phyloP scores from a whole-genome alignment of 148 eudicot species.

The Camellia granthamiana region DNA sequence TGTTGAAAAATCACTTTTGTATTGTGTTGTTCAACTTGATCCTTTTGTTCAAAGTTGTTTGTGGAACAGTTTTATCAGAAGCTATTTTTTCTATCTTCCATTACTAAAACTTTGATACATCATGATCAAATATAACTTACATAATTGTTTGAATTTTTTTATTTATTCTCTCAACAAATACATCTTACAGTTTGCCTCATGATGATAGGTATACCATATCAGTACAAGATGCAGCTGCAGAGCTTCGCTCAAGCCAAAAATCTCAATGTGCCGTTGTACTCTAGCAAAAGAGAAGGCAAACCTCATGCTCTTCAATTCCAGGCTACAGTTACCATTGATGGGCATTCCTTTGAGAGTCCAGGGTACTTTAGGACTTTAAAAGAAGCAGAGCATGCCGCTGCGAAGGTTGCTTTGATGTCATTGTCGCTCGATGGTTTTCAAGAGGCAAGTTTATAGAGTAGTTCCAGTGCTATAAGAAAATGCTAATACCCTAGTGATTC shows the following conservation, averaged over 20 bases:
- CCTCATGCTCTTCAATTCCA: slow-evolving; percentile 23
- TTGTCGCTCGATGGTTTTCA: slow-evolving; percentile 18
- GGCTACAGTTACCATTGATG: slow-evolving; percentile 17
- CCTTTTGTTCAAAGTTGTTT: not conserved
- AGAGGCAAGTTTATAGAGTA: slow-evolving; percentile 22
- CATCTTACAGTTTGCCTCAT: slow-evolving; percentile 4
- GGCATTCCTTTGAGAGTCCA: slow-evolving; percentile 21
- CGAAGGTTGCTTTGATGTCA: slow-evolving; percentile 20
- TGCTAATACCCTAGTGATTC: too few relatives aligned
- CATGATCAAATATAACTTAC: not conserved
- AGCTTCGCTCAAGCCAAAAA: slow-evolving; percentile 10
- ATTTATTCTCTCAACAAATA: not conserved
- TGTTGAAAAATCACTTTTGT: not conserved
- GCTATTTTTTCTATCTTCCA: not conserved
- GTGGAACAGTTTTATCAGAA: not conserved
- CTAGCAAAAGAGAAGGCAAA: slow-evolving; percentile 19
- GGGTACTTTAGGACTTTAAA: slow-evolving; percentile 18
- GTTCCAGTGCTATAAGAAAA: not conserved
- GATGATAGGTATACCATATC: slow-evolving; percentile 4
- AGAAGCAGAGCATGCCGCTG: slow-evolving; percentile 30
- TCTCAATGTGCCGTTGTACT: slow-evolving; percentile 17
- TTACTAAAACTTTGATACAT: too few relatives aligned
- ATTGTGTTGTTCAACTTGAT: not conserved
- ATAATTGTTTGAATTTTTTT: not conserved
- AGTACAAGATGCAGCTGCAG: slow-evolving; percentile 23